Percentiles rank a stretch among this genome's conserved stretches.
phyloP scores from a whole-genome alignment of 768 basidiomycete species.

The Hygrophorus pudorinus region DNA sequence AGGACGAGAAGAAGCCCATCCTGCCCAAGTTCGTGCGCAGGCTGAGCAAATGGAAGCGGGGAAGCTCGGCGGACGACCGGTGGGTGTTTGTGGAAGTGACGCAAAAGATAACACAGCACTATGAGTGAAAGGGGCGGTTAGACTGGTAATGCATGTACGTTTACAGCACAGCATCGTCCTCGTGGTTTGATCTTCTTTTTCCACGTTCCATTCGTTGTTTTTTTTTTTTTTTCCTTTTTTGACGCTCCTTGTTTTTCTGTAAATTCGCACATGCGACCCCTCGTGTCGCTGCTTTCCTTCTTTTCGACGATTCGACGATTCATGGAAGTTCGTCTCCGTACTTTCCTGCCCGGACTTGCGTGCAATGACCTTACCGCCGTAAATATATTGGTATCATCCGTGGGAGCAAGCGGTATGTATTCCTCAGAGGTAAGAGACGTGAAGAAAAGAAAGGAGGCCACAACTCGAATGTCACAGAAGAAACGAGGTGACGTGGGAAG shows the following conservation, averaged over 20 bases:
- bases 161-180: background rate
- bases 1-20: too few species aligned
- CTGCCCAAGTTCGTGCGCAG: background rate
- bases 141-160: background rate
- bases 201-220: background rate
- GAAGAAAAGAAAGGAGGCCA: too few species aligned
- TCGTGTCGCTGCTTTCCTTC: too few species aligned
- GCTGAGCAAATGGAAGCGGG: background rate
- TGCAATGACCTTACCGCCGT: background rate
- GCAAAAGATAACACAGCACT: conserved; percentile 1
- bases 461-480: too few species aligned
- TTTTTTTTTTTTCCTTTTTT: background rate
- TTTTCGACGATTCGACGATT: background rate
- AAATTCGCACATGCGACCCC: too few species aligned
- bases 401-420: too few species aligned
- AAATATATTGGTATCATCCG: background rate
- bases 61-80: background rate
- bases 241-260: too few species aligned
- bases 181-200: background rate
- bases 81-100: conserved; percentile 7
- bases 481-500: too few species aligned
- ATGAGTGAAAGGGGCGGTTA: background rate
- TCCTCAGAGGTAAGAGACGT: too few species aligned
- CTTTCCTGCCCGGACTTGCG: too few species aligned
- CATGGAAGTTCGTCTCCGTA: background rate